phyloP scores from a whole-genome alignment of 2,329 filamentous ascomycete species.

The Calonectria naviculata region DNA sequence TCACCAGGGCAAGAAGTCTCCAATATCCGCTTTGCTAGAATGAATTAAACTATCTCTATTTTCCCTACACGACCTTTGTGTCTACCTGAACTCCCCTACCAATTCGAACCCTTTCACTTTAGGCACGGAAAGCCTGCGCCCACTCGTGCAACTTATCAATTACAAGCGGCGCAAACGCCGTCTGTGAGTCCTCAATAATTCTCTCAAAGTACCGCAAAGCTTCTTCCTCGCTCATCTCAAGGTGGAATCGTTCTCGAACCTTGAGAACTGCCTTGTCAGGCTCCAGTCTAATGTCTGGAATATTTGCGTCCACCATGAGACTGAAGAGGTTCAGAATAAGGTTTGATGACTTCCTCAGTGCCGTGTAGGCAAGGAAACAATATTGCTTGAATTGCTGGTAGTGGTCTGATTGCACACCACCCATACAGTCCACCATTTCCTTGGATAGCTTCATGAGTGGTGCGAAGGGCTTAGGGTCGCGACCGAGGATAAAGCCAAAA shows the following conservation, averaged over 20 bases:
- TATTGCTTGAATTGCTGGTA: slow-evolving; percentile 95
- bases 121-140: slow-evolving; percentile 90
- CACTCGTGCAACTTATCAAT: slow-evolving; percentile 96
- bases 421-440: slow-evolving; percentile 99
- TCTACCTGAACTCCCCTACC: background rate
- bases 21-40: background rate
- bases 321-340: slow-evolving; percentile 95
- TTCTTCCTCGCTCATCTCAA: slow-evolving; percentile 93
- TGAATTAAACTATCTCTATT: background rate
- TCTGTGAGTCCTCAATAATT: slow-evolving; percentile 90
- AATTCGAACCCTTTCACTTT: slow-evolving; percentile 23
- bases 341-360: slow-evolving; percentile 88
- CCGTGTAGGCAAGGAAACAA: slow-evolving; percentile 94
- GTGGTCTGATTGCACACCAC: slow-evolving; percentile 81
- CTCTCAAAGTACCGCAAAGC: slow-evolving; percentile 89
- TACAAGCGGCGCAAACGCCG: slow-evolving; percentile 89
- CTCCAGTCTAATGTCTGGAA: slow-evolving; percentile 92
- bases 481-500: slow-evolving; percentile 97
- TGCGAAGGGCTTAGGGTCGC: slow-evolving; percentile 97
- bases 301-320: slow-evolving; percentile 97
- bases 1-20: too few species aligned
- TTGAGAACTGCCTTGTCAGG: slow-evolving; percentile 95
- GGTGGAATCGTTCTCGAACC: slow-evolving; percentile 92
- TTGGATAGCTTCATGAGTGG: slow-evolving; percentile 97
- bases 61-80: background rate